Evolutionary conservation across 1,284 basidiomycete species (phyloP), one percentile per base, ranked within the genome.

Genomic region (Termitomyces sp.): DNA sequence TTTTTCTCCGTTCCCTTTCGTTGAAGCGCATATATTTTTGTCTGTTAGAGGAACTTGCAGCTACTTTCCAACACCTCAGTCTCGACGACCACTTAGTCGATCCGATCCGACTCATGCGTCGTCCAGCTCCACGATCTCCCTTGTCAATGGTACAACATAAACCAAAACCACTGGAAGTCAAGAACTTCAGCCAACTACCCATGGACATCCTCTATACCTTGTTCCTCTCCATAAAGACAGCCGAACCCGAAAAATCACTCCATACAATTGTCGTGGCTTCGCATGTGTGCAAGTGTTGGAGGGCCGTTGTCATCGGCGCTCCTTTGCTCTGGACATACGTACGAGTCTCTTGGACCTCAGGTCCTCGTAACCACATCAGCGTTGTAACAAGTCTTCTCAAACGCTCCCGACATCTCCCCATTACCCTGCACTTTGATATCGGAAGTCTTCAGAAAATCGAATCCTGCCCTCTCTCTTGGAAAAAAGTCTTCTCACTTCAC

Each of bases 321-420:
- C 58, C 61, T n/a, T 28, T 62, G n/a, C 39, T 62, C 12, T 62
- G 61, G 61, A 60, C 55, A 17, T 55, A 62, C 39, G 36, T 62
- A 28, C 44, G 40, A 13, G 43, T 62, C 36, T 38, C 51, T 0
- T 53, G 58, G 54, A 55, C 52, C 17, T 33, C 30, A 17, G 48
- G 49, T 7, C 51, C 41, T n/a, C 39, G 21, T 30, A 38, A 56
- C 21, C 56, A 58, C 38, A 44, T 49, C 30, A 8, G 36, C 3
- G 53, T 48, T 24, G 33, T 60, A 26, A 41, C 45, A 2, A 53
- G 36, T 17, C 52, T 60, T 31, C 57, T 62, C 31, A 7, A 19
- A 26, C 61, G 61, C 28, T 62, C 61, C 3, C 44, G 49, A 6
- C 3, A 47, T 30, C 54, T 60, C 21, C 33, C 53, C 21, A 21